Conservation (phyloP, 805 yeast genomes). For the Kazachstania martiniae region DNA sequence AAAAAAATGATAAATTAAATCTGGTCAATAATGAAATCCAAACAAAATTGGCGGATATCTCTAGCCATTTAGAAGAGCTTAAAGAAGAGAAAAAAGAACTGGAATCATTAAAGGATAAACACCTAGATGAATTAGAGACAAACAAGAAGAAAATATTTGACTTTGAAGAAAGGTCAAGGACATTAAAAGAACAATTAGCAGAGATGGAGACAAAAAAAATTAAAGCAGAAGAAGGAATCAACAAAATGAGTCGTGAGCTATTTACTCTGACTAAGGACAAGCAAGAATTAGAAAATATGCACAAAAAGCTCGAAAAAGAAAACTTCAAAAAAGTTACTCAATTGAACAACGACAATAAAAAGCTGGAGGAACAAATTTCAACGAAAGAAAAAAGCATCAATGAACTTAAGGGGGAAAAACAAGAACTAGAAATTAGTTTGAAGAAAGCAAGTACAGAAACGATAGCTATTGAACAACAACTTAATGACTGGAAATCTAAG, state of each 20-base stretch:
- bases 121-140: conserved; percentile 16
- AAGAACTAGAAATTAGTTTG: not conserved
- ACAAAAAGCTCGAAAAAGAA: conserved; percentile 36
- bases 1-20: conserved; percentile 10
- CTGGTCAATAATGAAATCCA: conserved; percentile 1
- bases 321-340: conserved; percentile 26
- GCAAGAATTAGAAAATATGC: conserved; percentile 36
- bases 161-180: conserved; percentile 11
- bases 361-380: conserved; percentile 12
- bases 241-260: conserved; percentile 80
- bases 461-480: conserved; percentile 13
- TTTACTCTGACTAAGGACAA: conserved; percentile 53
- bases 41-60: too few relatives aligned
- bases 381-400: conserved; percentile 11
- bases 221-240: conserved; percentile 77
- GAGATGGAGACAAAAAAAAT: conserved; percentile 32
- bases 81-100: conserved; percentile 17
- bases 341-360: conserved; percentile 15
- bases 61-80: conserved; percentile 9
- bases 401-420: conserved; percentile 5
- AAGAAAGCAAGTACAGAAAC: conserved; percentile 9
- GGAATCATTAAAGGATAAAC: conserved; percentile 21
- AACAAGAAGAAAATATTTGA: conserved; percentile 9
- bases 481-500: conserved; percentile 17
- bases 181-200: conserved; percentile 20